Evolutionary conservation across 345 rosid genomes (phyloP), one percentile per base, ranked within the genome.

Genomic region (Streptanthus diversifolius): DNA sequence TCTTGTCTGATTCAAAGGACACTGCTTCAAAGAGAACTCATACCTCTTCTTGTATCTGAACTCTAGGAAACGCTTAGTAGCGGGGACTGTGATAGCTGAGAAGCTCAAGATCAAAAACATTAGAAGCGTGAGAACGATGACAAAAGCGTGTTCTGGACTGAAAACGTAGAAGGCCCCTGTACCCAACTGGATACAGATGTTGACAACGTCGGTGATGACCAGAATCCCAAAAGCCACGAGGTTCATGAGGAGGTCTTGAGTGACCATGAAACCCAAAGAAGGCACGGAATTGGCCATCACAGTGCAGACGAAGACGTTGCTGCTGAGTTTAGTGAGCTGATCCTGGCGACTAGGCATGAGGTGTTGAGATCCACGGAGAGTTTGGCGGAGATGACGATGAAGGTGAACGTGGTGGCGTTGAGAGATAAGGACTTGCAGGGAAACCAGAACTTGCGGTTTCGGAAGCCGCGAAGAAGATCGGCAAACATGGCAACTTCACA

Each of bases 311-410:
- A 92, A 80, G 65, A 76, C 85, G 25, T 83, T 77, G 66, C 93
- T 88, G 82, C 93, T 90, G 72, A 92, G 91, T 68, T 92, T 92
- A 3, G 90, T 64, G 22, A 92, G 96, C 90, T 92, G 98, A 68
- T 90, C 98, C 14, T 80, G 79, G 13, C 80, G 83, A 29, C 86
- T 80, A 27, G 98, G 98, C 98, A 92, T 92, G 9, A 75, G 10
- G 96, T 90, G 81, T 92, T 90, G 29, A 92, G 88, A 84, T 92
- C 96, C 43, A 92, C 87, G 0, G 96, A 88, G 33, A 90, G 80
- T 72, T 92, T 90, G 80, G 81, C 64, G 29, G 90, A 93, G 14
- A 88, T 84, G 0, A 90, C 63, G 13, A 90, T 78, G 5, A 93
- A 21, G 47, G 91, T 86, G 56, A 93, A 84, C 15, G 97, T 78